These are phyloP conservation scores for Puccinia hordei DNA, from an alignment of 1,284 basidiomycete genomes.

Conservation along the genomic window DNA sequence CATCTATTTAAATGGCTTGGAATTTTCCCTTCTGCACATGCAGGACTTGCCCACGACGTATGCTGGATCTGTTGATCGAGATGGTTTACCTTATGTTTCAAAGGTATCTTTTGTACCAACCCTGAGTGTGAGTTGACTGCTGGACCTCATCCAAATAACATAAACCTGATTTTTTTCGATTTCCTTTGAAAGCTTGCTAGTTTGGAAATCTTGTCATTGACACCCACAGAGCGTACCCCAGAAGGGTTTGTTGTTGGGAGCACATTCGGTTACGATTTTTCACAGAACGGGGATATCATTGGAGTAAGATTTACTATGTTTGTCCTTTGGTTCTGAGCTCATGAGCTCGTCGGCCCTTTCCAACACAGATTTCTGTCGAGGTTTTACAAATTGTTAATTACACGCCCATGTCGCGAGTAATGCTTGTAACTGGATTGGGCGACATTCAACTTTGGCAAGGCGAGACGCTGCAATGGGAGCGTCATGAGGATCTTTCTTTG, in stretches of 20 bases:
- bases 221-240: constrained; percentile 44
- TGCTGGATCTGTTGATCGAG: constrained; percentile 47
- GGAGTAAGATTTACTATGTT: constrained; percentile 20
- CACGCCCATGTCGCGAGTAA: constrained; percentile 36
- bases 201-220: constrained; percentile 42
- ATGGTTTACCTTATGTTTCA: constrained; percentile 48
- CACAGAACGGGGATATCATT: constrained; percentile 33
- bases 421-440: constrained; percentile 37
- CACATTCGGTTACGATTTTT: constrained; percentile 35
- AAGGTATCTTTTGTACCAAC: constrained; percentile 32
- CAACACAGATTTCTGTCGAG: constrained; percentile 46
- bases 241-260: constrained; percentile 39
- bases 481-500: constrained; percentile 46
- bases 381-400: constrained; percentile 35
- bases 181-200: constrained; percentile 23
- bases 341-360: background rate
- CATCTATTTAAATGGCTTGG: background rate
- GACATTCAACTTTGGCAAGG: constrained; percentile 51
- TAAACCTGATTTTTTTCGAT: constrained; percentile 8
- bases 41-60: constrained; percentile 24
- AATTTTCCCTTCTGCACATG: background rate
- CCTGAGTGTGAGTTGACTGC: constrained; percentile 17
- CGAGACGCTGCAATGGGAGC: constrained; percentile 40
- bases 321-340: background rate
- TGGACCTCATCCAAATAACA: background rate